phyloP scores from a whole-genome alignment of 1,139 yeast genomes.

The Debaryomycetaceae sp. region DNA sequence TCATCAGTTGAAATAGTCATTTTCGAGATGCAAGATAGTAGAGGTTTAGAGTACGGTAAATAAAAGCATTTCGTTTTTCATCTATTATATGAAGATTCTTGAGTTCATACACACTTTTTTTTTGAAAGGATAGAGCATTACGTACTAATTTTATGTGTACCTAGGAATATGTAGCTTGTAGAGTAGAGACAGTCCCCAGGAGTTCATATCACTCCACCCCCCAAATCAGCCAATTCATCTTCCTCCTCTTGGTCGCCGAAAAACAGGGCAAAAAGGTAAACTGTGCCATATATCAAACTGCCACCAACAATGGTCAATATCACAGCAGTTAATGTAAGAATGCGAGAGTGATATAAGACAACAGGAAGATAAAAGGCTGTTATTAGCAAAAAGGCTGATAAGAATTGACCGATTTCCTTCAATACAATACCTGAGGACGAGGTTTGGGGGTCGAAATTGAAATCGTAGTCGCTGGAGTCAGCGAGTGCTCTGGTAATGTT shows the following conservation, averaged over 20 bases:
- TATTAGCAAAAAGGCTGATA: constrained; percentile 62
- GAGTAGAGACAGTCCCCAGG: not conserved
- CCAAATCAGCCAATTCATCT: constrained; percentile 16
- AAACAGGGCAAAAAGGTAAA: constrained; percentile 66
- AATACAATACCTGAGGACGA: constrained; percentile 27
- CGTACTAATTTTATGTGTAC: no score
- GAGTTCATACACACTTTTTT: not conserved
- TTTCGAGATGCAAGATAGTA: not conserved
- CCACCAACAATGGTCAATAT: constrained; percentile 70
- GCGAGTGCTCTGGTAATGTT: constrained; percentile 33
- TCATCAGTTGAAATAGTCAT: constrained; percentile 11
- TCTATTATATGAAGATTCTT: not conserved
- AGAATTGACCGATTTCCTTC: constrained; percentile 63
- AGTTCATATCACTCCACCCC: constrained; percentile 3
- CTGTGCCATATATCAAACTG: constrained; percentile 64
- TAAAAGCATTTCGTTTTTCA: not conserved
- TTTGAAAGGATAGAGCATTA: no score
- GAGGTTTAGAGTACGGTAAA: not conserved
- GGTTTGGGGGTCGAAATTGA: constrained; percentile 39
- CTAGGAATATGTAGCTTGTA: no score
- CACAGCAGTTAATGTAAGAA: constrained; percentile 57
- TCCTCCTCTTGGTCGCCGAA: constrained; percentile 60
- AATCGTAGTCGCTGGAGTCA: constrained; percentile 40
- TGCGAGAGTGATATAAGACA: constrained; percentile 59
- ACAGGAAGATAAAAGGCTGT: constrained; percentile 70